Evolutionary conservation across 495 filamentous ascomycete genomes (phyloP).

Genomic region (Margaritispora aquatica): DNA sequence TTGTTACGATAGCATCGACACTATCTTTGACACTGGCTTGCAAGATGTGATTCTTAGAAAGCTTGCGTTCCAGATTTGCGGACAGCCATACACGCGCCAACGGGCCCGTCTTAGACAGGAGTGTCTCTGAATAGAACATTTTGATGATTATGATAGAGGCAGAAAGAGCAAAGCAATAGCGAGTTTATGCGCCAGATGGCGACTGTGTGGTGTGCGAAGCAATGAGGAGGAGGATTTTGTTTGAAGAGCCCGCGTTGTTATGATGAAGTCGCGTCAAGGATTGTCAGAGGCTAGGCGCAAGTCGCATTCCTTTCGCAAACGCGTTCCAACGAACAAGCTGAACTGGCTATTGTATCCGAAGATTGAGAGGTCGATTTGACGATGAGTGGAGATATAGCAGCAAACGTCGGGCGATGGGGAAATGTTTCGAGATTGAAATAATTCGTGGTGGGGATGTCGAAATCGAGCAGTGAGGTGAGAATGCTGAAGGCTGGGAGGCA

Average conservation of each 20-base stretch:
- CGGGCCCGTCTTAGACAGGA: slow-evolving; percentile 93
- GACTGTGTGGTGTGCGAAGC: slow-evolving; percentile 17
- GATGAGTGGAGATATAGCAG: background rate
- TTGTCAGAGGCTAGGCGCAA: slow-evolving; percentile 6
- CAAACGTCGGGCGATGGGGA: background rate
- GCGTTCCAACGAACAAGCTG: no score
- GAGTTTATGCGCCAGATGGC: slow-evolving; percentile 19
- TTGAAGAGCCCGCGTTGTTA: slow-evolving; percentile 29
- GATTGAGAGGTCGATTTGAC: background rate
- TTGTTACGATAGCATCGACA: slow-evolving; percentile 88
- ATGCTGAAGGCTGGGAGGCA: background rate
- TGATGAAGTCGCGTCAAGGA: slow-evolving; percentile 13
- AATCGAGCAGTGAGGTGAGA: background rate
- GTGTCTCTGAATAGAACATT: slow-evolving; percentile 98
- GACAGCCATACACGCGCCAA: slow-evolving; percentile 97
- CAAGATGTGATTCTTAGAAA: slow-evolving; percentile 89
- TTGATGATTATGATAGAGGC: slow-evolving; percentile 12
- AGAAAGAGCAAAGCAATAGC: slow-evolving; percentile 10
- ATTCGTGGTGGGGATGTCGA: slow-evolving; percentile 8
- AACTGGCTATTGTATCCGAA: no score
- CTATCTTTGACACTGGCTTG: slow-evolving; percentile 89
- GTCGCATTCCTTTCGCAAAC: background rate
- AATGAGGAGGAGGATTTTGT: slow-evolving; percentile 24
- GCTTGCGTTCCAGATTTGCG: slow-evolving; percentile 93
- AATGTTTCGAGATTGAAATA: slow-evolving; percentile 2